Conservation (phyloP, 176 grass and related monocot genomes). For the Saccharum spontaneum region DNA sequence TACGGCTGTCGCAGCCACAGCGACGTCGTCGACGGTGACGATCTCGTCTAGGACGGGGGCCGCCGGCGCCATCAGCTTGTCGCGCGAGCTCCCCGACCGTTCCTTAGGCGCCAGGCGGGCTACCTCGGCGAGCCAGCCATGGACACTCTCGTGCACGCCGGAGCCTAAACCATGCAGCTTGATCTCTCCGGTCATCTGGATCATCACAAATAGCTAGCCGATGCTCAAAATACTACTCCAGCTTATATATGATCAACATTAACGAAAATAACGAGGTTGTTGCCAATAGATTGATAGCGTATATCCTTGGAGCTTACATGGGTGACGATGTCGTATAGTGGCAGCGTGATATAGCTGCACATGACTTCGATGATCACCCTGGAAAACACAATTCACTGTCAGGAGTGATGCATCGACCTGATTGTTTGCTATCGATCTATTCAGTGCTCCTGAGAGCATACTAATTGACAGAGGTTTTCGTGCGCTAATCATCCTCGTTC, state of each 20-base stretch:
- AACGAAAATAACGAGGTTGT: neutral
- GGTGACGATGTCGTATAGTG: constrained; percentile 73
- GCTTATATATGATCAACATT: neutral
- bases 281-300: no score
- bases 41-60: constrained; percentile 16
- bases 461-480: neutral
- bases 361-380: constrained; percentile 67
- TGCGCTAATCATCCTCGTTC: neutral
- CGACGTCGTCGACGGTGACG: neutral
- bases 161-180: constrained; percentile 53
- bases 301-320: constrained; percentile 44
- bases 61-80: neutral
- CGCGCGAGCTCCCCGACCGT: neutral
- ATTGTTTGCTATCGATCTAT: neutral
- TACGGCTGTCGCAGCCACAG: neutral
- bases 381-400: constrained; percentile 6
- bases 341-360: constrained; percentile 89
- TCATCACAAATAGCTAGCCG: neutral
- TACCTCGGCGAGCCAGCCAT: constrained; percentile 23
- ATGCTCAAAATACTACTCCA: neutral
- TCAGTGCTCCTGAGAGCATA: neutral
- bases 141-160: constrained; percentile 20
- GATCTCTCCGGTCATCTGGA: constrained; percentile 69
- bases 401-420: neutral
- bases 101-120: neutral